phyloP scores from a whole-genome alignment of 305 asterid genomes.

The Petunia hybrid region DNA sequence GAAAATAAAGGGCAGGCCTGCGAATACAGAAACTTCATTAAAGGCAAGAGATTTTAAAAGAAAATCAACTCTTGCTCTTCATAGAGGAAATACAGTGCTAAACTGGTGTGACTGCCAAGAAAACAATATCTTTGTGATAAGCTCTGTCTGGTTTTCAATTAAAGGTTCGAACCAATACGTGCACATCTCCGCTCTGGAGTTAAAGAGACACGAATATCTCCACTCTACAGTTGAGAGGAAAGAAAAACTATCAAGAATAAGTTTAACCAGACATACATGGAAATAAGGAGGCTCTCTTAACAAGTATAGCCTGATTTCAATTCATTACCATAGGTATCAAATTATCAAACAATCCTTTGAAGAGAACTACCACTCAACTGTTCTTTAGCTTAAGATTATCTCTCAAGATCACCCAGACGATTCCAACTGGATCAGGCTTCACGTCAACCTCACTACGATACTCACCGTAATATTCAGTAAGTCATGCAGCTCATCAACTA shows the following conservation, averaged over 20 bases:
- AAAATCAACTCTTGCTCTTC: neutral
- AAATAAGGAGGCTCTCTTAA: neutral
- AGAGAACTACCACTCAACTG: neutral
- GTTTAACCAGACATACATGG: neutral
- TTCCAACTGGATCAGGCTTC: neutral
- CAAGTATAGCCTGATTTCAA: neutral
- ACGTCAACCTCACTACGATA: neutral
- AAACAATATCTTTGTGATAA: neutral
- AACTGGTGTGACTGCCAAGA: neutral
- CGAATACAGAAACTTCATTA: neutral
- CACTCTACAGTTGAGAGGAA: neutral
- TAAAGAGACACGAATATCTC: neutral
- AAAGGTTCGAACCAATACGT: neutral
- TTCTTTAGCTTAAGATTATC: neutral
- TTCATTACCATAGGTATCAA: neutral
- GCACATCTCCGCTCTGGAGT: neutral
- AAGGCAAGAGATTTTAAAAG: neutral
- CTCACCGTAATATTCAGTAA: neutral
- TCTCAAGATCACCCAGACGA: neutral
- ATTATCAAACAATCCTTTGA: neutral
- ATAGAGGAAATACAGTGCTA: neutral
- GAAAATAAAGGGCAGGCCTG: neutral
- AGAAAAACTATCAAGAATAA: neutral
- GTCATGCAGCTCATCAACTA: constrained; percentile 4
- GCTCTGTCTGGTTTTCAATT: neutral